Base-by-base conservation (phyloP, 768 basidiomycete genomes). In the Inosperma sp. region DNA sequence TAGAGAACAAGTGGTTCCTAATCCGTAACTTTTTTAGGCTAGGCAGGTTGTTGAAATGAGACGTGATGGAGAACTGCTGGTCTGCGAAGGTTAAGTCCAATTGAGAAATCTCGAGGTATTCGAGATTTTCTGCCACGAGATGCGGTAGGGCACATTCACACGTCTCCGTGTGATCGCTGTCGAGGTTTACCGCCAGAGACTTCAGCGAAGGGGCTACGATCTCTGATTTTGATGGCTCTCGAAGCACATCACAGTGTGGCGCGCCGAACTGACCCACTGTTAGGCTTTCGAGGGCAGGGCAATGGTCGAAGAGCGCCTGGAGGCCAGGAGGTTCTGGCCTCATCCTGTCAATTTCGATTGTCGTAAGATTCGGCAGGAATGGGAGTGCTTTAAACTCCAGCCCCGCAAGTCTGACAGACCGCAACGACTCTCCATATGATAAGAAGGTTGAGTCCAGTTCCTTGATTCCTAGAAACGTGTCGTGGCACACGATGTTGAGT, bases 31-130 rank as follows among this genome's bases (percentile, higher is more conserved):
- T 59, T 39, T 44, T 43, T 5, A 61, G 33, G 5, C 30, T 36
- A 8, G 51, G 42, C 13, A 50, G 43, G 12, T 37, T 27, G 23
- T 45, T 60, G 55, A 51, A 60, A 14, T 52, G 48, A 0, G 35
- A 43, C 0, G 51, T 22, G 14, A 52, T 56, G 1, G 46, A 49
- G 7, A 31, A 34, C 29, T 39, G 41, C 33, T 60, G 56, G 2
- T 43, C 39, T 7, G 46, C 47, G 48, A 53, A 57, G 13, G 29
- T 36, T 9, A 41, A 33, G 9, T 49, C 51, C 19, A 34, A 39
- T 37, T 56, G 57, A 2, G 30, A 21, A 8, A 68, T 41, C 42
- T 70, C 70, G 1, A 71, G 60, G 46, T 61, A 63, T 58, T 68
- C 62, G 10, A 72, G 57, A 31, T 69, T 68, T 10, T 59, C 57